These are phyloP conservation scores for Comarum palustre DNA, from an alignment of 306 rosid genomes.

Conservation along the genomic window DNA sequence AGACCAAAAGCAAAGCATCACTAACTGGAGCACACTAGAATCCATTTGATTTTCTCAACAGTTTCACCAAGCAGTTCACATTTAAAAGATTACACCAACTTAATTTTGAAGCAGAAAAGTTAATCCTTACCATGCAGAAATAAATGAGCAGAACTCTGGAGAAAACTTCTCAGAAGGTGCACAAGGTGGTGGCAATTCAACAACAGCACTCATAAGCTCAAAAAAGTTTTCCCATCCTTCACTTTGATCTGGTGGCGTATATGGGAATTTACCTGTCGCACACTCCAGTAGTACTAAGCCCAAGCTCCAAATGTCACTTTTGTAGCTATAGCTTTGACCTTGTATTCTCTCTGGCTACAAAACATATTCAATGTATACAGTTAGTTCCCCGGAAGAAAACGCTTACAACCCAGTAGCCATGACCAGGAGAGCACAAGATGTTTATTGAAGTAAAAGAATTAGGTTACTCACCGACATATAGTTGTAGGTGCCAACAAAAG, in stretches of 20 bases:
- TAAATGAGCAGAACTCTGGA: conserved; percentile 73
- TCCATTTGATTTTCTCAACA: not conserved
- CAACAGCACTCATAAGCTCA: conserved; percentile 88
- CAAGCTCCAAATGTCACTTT: conserved; percentile 97
- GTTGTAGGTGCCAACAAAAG: conserved; percentile 87
- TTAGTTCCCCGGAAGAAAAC: conserved; percentile 2
- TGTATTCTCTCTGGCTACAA: conserved; percentile 91
- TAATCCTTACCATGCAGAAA: conserved; percentile 81
- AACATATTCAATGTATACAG: conserved; percentile 29
- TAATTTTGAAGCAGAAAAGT: conserved; percentile 10
- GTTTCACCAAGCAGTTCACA: conserved; percentile 10
- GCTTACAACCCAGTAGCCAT: not conserved
- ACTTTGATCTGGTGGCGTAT: conserved; percentile 68
- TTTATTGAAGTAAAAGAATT: not conserved
- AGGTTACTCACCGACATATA: conserved; percentile 93
- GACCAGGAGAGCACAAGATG: conserved; percentile 1
- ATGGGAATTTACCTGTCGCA: conserved; percentile 85
- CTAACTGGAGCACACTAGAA: not conserved
- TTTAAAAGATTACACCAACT: conserved; percentile 13
- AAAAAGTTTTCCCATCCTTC: conserved; percentile 72
- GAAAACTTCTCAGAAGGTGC: conserved; percentile 88
- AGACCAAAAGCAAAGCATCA: not conserved
- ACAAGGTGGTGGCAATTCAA: conserved; percentile 71
- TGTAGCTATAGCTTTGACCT: conserved; percentile 67
- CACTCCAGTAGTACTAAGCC: conserved; percentile 91